These are phyloP conservation scores for Neofusicoccum cordaticola DNA, from an alignment of 2,329 filamentous ascomycete species.

Conservation along the genomic window DNA sequence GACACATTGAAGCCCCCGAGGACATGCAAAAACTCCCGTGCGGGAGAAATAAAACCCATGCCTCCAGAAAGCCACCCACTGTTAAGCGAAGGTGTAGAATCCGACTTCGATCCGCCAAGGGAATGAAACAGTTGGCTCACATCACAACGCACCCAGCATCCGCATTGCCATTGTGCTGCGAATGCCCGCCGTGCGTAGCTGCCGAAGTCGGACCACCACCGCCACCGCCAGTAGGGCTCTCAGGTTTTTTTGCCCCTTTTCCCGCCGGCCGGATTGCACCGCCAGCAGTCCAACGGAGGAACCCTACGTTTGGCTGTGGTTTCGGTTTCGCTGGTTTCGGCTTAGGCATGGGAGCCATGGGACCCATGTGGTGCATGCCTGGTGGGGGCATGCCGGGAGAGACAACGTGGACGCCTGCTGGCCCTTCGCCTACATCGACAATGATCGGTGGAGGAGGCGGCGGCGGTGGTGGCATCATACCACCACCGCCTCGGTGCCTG, in stretches of 20 bases:
- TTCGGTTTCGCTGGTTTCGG: slow-evolving; percentile 16
- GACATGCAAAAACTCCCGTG: slow-evolving; percentile 17
- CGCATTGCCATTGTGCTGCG: slow-evolving; percentile 12
- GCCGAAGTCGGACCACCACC: slow-evolving; percentile 12
- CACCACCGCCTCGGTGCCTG: slow-evolving; percentile 18
- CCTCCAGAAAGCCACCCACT: slow-evolving; percentile 17
- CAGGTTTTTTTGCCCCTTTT: slow-evolving; percentile 29
- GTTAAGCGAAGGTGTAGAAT: slow-evolving; percentile 3
- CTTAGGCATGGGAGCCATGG: not conserved
- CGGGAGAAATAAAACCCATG: slow-evolving; percentile 16
- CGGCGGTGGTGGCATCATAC: slow-evolving; percentile 16
- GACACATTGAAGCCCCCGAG: slow-evolving; percentile 2
- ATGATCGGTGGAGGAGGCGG: slow-evolving; percentile 21
- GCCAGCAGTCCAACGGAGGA: slow-evolving; percentile 28
- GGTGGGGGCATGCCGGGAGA: not conserved
- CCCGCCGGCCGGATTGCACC: slow-evolving; percentile 21
- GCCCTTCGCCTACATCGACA: slow-evolving; percentile 14
- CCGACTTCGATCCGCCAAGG: not conserved
- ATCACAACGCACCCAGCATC: slow-evolving; percentile 18
- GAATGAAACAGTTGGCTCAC: slow-evolving; percentile 2
- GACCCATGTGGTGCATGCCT: too few species aligned
- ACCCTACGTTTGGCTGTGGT: slow-evolving; percentile 19
- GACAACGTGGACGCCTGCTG: not conserved
- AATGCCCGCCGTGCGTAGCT: slow-evolving; percentile 4
- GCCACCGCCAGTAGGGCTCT: slow-evolving; percentile 17